phyloP scores from a whole-genome alignment of 148 eudicot species.

The Euryodendron excelsum region DNA sequence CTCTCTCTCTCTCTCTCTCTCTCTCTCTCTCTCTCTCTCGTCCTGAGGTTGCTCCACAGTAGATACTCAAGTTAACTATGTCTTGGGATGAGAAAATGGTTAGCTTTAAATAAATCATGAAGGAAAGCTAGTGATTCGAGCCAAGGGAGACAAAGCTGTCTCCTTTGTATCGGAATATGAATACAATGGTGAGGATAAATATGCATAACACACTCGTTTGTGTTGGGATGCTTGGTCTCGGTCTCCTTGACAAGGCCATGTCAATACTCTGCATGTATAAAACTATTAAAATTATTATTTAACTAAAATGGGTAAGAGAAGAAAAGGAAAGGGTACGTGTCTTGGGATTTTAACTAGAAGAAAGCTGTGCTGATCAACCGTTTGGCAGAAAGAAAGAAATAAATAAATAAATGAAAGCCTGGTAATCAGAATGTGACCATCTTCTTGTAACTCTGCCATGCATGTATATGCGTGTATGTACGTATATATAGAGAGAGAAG shows the following conservation, averaged over 20 bases:
- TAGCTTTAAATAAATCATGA: constrained; percentile 10
- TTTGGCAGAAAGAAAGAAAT: neutral
- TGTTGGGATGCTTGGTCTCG: constrained; percentile 19
- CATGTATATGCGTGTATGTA: neutral
- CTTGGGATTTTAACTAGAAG: constrained; percentile 19
- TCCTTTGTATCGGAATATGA: constrained; percentile 28
- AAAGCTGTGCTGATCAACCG: constrained; percentile 12
- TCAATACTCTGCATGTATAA: neutral
- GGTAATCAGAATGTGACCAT: neutral
- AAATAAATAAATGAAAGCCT: neutral
- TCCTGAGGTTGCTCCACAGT: neutral
- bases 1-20: neutral
- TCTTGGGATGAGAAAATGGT: constrained; percentile 19
- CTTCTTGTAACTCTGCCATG: neutral
- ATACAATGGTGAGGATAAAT: constrained; percentile 19
- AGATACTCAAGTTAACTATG: neutral
- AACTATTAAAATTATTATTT: neutral
- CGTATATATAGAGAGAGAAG: neutral
- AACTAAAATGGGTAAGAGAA: constrained; percentile 10
- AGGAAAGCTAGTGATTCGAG: constrained; percentile 18
- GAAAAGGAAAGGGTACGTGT: neutral
- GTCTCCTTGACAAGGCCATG: constrained; percentile 21
- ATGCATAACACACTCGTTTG: neutral
- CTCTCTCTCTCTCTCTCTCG: constrained; percentile 4
- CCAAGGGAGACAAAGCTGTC: constrained; percentile 31